A percentile compares a stretch with the other conserved stretches of the same genome.
Evolutionary conservation across 1,284 basidiomycete species (phyloP).

Genomic region (Rhodotorula sp.): DNA sequence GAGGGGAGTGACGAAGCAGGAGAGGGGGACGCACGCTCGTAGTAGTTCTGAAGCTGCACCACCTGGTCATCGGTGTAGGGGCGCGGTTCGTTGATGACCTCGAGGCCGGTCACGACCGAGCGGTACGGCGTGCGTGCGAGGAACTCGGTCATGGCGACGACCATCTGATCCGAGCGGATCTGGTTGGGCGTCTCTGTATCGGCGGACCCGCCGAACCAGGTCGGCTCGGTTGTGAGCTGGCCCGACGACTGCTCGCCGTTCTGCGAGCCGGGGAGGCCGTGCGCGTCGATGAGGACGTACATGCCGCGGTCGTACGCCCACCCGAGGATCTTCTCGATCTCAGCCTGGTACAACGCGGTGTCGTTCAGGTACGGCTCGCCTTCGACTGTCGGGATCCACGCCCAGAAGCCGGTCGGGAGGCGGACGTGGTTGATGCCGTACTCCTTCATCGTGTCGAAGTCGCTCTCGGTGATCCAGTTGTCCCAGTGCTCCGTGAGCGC

Average conservation of each 20-base stretch:
- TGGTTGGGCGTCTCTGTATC: slow-evolving; percentile 38
- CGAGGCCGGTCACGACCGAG: slow-evolving; percentile 45
- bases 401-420: slow-evolving; percentile 52
- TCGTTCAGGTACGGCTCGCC: slow-evolving; percentile 47
- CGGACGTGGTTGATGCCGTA: slow-evolving; percentile 50
- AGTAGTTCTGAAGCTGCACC: slow-evolving; percentile 44
- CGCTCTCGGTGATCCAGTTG: slow-evolving; percentile 52
- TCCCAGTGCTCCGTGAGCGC: slow-evolving; percentile 50
- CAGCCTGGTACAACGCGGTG: slow-evolving; percentile 38
- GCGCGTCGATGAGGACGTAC: slow-evolving; percentile 54
- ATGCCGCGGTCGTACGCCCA: slow-evolving; percentile 59
- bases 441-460: slow-evolving; percentile 49
- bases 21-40: slow-evolving; percentile 22
- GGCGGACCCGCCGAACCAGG: slow-evolving; percentile 27
- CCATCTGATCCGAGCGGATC: slow-evolving; percentile 42
- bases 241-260: slow-evolving; percentile 48
- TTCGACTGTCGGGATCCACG: slow-evolving; percentile 44
- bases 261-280: slow-evolving; percentile 55
- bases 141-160: slow-evolving; percentile 45
- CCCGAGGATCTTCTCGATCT: slow-evolving; percentile 49
- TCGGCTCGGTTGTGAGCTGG: slow-evolving; percentile 25
- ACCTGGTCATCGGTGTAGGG: slow-evolving; percentile 46
- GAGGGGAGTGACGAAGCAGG: not conserved
- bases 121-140: slow-evolving; percentile 45
- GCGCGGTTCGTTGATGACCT: slow-evolving; percentile 45